These are phyloP conservation scores for Botrytis deweyae DNA, from an alignment of 2,329 filamentous ascomycete genomes.

Conservation along the genomic window DNA sequence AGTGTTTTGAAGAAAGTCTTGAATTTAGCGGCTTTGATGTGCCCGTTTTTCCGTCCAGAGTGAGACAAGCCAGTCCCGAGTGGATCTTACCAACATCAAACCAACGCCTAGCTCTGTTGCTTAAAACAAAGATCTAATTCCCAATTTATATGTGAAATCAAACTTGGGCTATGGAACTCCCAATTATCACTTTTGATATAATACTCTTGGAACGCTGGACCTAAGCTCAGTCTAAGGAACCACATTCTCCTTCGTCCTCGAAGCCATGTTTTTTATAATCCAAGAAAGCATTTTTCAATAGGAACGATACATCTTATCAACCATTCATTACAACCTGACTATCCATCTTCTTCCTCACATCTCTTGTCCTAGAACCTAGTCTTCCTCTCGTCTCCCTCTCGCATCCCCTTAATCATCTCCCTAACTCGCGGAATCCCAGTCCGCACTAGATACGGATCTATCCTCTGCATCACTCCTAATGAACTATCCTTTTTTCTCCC, in stretches of 20 bases:
- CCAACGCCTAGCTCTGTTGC: not conserved
- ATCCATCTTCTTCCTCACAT: not conserved
- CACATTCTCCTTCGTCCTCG: not conserved
- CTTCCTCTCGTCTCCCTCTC: not conserved
- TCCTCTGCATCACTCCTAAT: constrained; percentile 49
- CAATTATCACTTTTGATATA: not conserved
- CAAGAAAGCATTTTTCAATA: not conserved
- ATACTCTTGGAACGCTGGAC: not conserved
- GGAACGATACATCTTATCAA: not conserved
- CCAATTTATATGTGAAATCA: not conserved
- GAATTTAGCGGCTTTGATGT: too few relatives aligned
- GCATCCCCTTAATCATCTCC: not conserved
- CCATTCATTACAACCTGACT: not conserved
- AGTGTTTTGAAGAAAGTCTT: too few relatives aligned
- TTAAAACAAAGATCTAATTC: accelerated
- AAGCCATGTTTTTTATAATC: accelerated
- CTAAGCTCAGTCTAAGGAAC: not conserved
- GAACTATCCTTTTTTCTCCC: constrained; percentile 44
- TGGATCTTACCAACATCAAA: not conserved
- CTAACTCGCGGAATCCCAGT: not conserved
- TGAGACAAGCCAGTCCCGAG: not conserved
- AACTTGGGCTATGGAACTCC: not conserved
- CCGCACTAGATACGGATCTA: constrained; percentile 46
- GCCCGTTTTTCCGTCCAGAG: too few relatives aligned
- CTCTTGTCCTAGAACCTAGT: not conserved